phyloP scores from a whole-genome alignment of 2,329 filamentous ascomycete genomes.

The Seiridium unicorne region DNA sequence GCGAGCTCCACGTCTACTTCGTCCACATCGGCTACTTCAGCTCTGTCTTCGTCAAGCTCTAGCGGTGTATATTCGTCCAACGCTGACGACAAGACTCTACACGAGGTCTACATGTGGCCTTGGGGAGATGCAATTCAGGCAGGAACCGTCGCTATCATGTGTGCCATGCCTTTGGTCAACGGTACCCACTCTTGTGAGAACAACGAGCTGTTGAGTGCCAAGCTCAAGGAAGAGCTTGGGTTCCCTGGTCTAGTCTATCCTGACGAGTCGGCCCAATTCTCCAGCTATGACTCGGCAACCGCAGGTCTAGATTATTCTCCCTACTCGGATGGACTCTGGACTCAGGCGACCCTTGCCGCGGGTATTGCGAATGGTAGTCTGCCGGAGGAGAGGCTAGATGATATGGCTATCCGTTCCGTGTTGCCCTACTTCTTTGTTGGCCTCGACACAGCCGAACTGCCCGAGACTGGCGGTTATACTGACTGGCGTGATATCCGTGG shows the following conservation, averaged over 20 bases:
- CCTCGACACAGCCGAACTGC: conserved; percentile 10
- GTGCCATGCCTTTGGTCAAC: conserved; percentile 23
- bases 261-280: neutral
- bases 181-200: conserved; percentile 22
- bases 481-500: conserved; percentile 13
- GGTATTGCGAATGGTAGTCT: conserved; percentile 12
- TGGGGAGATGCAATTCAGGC: conserved; percentile 17
- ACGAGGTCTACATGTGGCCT: conserved; percentile 23
- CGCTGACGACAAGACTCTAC: conserved; percentile 20
- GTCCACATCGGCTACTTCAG: no score
- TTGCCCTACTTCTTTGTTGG: conserved; percentile 14
- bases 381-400: conserved; percentile 14
- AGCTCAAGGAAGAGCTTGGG: conserved; percentile 25
- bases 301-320: conserved; percentile 1
- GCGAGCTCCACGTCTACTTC: no score
- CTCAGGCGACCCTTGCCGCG: neutral
- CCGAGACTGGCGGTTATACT: neutral
- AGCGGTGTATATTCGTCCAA: conserved; percentile 10
- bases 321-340: neutral
- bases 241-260: conserved; percentile 16
- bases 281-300: neutral
- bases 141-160: conserved; percentile 21
- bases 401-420: conserved; percentile 14
- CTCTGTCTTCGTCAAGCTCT: neutral
- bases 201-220: conserved; percentile 15